Percentiles rank a stretch among this genome's conserved stretches.
These are phyloP conservation scores for Pulveroboletus sp. DNA, from an alignment of 768 basidiomycete genomes.

Conservation along the genomic window DNA sequence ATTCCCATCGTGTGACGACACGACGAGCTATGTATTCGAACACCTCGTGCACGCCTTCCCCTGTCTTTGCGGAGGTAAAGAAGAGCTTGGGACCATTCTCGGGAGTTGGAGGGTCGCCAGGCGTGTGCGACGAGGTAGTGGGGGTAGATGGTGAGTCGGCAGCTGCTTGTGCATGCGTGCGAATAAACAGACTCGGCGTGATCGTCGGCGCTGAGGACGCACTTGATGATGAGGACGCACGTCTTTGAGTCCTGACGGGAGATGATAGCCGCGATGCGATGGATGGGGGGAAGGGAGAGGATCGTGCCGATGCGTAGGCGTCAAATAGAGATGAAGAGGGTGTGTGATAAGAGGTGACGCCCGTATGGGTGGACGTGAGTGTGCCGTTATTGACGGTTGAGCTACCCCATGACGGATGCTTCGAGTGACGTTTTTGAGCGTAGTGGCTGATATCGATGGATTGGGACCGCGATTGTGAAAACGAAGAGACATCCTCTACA, in stretches of 20 bases:
- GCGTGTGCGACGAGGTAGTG: slow-evolving; percentile 2
- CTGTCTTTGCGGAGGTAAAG: slow-evolving; percentile 78
- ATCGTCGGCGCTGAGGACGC: slow-evolving; percentile 50
- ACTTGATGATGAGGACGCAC: slow-evolving; percentile 38
- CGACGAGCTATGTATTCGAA: slow-evolving; percentile 72
- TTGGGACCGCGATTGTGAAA: slow-evolving; percentile 17
- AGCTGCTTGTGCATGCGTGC: slow-evolving; percentile 20
- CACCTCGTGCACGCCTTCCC: slow-evolving; percentile 66
- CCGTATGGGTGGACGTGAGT: slow-evolving; percentile 55
- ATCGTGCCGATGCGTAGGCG: slow-evolving; percentile 55
- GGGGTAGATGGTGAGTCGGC: slow-evolving; percentile 17
- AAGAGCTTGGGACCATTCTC: slow-evolving; percentile 64
- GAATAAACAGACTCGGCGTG: slow-evolving; percentile 57
- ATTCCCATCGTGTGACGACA: slow-evolving; percentile 63
- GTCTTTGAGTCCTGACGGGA: slow-evolving; percentile 27
- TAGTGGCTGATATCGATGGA: slow-evolving; percentile 27
- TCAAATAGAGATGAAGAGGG: slow-evolving; percentile 78
- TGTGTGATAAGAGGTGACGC: slow-evolving; percentile 68
- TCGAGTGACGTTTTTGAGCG: slow-evolving; percentile 30
- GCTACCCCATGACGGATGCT: slow-evolving; percentile 47
- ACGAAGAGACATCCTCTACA: slow-evolving; percentile 22
- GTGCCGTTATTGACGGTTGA: slow-evolving; percentile 46
- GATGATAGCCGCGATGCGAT: slow-evolving; percentile 27
- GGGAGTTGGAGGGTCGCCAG: slow-evolving; percentile 23
- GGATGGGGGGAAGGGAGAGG: slow-evolving; percentile 48